phyloP scores from a whole-genome alignment of 257 asterid species.

The Solanum appendiculatum region DNA sequence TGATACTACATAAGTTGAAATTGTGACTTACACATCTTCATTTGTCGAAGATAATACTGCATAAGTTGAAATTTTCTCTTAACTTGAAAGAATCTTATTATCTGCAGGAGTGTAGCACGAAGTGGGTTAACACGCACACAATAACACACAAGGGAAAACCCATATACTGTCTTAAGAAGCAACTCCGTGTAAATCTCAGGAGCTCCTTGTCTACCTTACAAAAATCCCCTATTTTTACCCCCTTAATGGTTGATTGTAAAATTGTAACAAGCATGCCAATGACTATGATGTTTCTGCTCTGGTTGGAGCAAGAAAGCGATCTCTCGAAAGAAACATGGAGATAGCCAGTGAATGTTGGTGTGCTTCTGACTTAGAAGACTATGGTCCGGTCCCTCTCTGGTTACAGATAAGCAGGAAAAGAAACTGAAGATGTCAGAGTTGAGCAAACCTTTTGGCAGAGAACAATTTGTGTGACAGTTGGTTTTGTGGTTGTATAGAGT shows the following conservation, averaged over 20 bases:
- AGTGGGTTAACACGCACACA: slow-evolving; percentile 70
- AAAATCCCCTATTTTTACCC: slow-evolving; percentile 22
- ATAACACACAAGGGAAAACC: slow-evolving; percentile 23
- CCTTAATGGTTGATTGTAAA: slow-evolving; percentile 40
- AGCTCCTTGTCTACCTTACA: slow-evolving; percentile 18
- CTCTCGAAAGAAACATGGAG: not conserved
- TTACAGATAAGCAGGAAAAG: slow-evolving; percentile 36
- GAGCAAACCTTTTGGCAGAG: slow-evolving; percentile 55
- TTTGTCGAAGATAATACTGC: not conserved
- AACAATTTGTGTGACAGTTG: slow-evolving; percentile 33
- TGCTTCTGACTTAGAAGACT: slow-evolving; percentile 82
- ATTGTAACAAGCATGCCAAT: slow-evolving; percentile 62
- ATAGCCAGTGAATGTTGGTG: slow-evolving; percentile 21
- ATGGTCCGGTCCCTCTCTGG: slow-evolving; percentile 31
- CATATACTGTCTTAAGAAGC: slow-evolving; percentile 13
- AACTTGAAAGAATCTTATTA: not conserved
- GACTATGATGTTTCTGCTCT: slow-evolving; percentile 17
- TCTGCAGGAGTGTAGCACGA: slow-evolving; percentile 62
- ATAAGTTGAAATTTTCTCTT: not conserved
- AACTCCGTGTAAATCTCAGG: slow-evolving; percentile 16
- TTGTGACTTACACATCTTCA: not conserved
- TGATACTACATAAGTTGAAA: not conserved
- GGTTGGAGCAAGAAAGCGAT: slow-evolving; percentile 27
- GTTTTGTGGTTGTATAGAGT: slow-evolving; percentile 71
- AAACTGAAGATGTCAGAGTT: slow-evolving; percentile 41